Evolutionary conservation across 805 yeast species (phyloP), one percentile per base, ranked within the genome.

Genomic region (Blastobotrys robertii): DNA sequence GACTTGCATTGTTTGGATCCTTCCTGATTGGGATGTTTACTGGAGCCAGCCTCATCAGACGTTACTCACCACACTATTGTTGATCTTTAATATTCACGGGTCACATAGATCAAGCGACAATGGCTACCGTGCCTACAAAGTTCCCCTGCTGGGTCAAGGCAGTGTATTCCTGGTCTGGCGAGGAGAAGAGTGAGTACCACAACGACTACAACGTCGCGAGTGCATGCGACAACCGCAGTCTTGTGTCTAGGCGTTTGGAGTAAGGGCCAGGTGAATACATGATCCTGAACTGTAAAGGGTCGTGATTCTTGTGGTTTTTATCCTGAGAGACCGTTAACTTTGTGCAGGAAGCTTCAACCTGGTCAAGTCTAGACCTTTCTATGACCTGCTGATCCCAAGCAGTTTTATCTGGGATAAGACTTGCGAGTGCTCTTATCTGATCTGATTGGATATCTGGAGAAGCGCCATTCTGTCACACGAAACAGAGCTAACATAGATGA

Each of bases 151-250:
- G 72, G 56, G 94, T 81, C 29, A 76, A 75, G 56, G 92, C 98
- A 8, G 74, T 74, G 33, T 90, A 84, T 58, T 85, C 95, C 16
- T 88, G 96, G 96, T 80, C 96, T 14, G 97, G 96, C 11, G 87
- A 86, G 55, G 77, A 83, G 54, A 84, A 79, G 43, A 82, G 84
- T 37, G 47, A 19, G 61, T 51, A 25, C 16, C 30, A 6, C n/a
- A 22, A 14, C 12, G 25, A n/a, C 16, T 28, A 28, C 32, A 6
- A 19, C 25, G 25, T 19, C 25, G 25, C 6, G 25, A 6, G 6
- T 19, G 34, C 7, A 12, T 13, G 34, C 34, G 34, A n/a, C 13
- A 31, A 31, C 3, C 3, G 34, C 7, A 7, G 7, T n/a, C 6
- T 31, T 31, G 34, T 12, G 34, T 19, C 25, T 19, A 19, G 25